Evolutionary conservation across 495 filamentous ascomycete species (phyloP), one percentile per base, ranked within the genome.

Genomic region (Darksidea phi): DNA sequence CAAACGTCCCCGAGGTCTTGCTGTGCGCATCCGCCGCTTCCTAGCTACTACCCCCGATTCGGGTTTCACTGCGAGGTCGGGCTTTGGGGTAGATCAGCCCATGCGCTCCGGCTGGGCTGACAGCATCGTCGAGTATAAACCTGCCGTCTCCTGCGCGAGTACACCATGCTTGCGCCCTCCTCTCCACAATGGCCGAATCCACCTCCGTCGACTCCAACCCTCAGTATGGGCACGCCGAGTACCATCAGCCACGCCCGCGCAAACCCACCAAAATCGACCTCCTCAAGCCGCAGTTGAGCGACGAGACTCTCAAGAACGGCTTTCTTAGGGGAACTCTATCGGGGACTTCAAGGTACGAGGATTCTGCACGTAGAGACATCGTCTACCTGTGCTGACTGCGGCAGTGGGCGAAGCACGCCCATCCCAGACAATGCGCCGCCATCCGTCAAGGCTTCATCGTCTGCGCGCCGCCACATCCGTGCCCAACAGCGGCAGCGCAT

Each of bases 391-490:
- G 56, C 47, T 66, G 38, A 61, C 47, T 17, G 0, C 4, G 2
- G n/a, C 43, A 97, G 92, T 75, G 91, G 91, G 63, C 83, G 82
- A 50, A 90, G 90, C n/a, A 97, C 94, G 28, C 93, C 93, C 11
- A 73, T 97, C 37, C 86, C 95, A 48, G 80, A 85, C 69, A 91
- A 97, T 83, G 94, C 94, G 13, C 94, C 90, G 17, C 94, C 91
- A 2, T 96, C 92, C 1, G 85, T 85, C 28, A 84, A 89, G 61
- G 91, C 90, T 32, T 88, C 95, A 63, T 94, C 90, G 37, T 85
- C 85, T 17, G 91, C 87, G 15, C 84, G 90, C 61, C 90, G 90
- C 72, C 89, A 96, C 65, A 84, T 90, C 41, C 86, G 93, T 67
- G 90, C 90, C 38, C 83, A 89, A 71, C 82, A 86, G 45, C 85